Base-by-base conservation (phyloP, 129 eudicot genomes). In the Saposhnikovia divaricata region DNA sequence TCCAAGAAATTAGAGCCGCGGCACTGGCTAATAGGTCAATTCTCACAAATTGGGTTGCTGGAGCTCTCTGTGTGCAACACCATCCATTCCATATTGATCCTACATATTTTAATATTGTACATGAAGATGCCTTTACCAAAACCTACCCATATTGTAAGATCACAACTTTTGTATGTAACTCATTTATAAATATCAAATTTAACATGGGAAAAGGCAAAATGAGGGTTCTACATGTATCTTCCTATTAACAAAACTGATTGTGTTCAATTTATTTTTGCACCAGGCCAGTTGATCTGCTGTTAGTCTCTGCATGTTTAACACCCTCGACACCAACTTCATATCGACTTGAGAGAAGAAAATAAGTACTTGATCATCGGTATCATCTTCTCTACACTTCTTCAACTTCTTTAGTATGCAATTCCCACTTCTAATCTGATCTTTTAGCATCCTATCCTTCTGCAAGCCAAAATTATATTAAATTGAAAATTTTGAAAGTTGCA, bases 261-360 rank as follows among this genome's bases (percentile, higher is more conserved):
- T 87, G 80, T 77, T 88, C 39, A 96, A 83, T 85, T 96, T 96
- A 80, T 88, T 89, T 53, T 80, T 85, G 79, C 99, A 96, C 99
- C 99, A 96, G 13, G 83, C 57, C 48, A 96, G 81, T 65, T 96
- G 99, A 1, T 96, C 99, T 47, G 87, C 88, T 12, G 97, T 89
- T 83, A 92, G 65, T 80, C 69, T 90, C 34, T 92, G 85, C 99
- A 96, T 92, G 40, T 90, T 92, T 37, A 96, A 78, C 39, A 92
- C 99, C 71, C 98, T 90, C 47, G 84, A 84, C 40, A 96, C 93
- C 72, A 96, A 75, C 73, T 82, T 96, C 95, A 92, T 82, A 83
- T 92, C 99, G 46, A 96, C 97, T 88, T 92, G 96, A 69, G 93
- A 89, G 83, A 96, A 96, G 82, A 90, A 96, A 79, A 85, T 88